phyloP scores from a whole-genome alignment of 371 early-diverging fungal genomes.

The Lichtheimia hyalospora region DNA sequence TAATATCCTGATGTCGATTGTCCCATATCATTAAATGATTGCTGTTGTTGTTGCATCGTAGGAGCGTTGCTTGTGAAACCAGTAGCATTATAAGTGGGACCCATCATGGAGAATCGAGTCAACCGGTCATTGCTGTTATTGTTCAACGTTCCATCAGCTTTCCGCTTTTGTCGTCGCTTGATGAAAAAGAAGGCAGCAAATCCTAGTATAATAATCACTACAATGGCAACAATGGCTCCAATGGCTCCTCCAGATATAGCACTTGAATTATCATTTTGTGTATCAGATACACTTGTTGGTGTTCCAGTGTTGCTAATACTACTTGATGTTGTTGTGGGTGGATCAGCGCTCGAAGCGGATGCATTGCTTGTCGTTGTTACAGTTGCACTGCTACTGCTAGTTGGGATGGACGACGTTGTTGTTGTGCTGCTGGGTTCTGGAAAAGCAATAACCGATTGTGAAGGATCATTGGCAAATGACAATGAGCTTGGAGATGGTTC shows the following conservation, averaged over 20 bases:
- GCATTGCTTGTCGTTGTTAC: not conserved
- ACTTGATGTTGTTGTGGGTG: not conserved
- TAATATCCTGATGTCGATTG: not conserved
- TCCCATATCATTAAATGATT: not conserved
- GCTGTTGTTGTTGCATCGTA: too few relatives aligned
- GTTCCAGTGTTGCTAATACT: not conserved
- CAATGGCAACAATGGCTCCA: conserved; percentile 24
- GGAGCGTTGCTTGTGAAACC: too few relatives aligned
- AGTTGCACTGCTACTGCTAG: not conserved
- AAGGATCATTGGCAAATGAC: conserved; percentile 1
- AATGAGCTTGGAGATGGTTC: too few relatives aligned
- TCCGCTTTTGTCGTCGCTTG: conserved; percentile 15
- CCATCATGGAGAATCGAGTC: conserved; percentile 14
- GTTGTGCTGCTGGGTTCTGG: too few relatives aligned
- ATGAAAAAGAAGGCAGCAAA: conserved; percentile 20
- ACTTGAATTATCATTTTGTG: not conserved
- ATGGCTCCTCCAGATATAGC: conserved; percentile 18
- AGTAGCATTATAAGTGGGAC: conserved; percentile 9
- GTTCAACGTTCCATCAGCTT: not conserved
- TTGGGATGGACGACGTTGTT: not conserved
- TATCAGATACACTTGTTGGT: not conserved
- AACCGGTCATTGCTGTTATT: conserved; percentile 1
- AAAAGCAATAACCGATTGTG: not conserved
- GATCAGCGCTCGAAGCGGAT: not conserved
- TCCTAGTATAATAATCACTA: conserved; percentile 15